phyloP scores from a whole-genome alignment of 2,329 filamentous ascomycete genomes.

The Fusarium ambrosium region DNA sequence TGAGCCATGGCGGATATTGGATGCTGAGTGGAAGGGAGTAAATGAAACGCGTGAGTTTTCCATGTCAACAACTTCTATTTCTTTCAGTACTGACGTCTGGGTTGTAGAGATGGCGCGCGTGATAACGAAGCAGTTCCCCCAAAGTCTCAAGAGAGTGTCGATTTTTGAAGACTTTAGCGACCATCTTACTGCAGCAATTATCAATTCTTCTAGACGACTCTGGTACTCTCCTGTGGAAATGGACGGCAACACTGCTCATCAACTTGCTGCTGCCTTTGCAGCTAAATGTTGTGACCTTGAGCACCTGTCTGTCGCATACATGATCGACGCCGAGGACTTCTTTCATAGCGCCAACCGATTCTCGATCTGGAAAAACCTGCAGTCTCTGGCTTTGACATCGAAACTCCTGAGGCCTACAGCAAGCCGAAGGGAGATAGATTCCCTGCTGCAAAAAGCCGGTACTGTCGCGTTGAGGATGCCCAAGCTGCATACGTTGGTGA shows the following conservation, averaged over 20 bases:
- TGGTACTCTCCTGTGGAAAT: not conserved
- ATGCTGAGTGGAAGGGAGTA: not conserved
- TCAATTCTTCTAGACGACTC: not conserved
- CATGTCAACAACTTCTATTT: not conserved
- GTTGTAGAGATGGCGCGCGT: not conserved
- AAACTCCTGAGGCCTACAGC: conserved; percentile 37
- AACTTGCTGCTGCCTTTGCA: conserved; percentile 41
- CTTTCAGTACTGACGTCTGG: not conserved
- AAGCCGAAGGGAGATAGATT: conserved; percentile 32
- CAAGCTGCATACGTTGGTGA: conserved; percentile 48
- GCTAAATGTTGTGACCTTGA: conserved; percentile 45
- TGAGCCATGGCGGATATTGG: conserved; percentile 51
- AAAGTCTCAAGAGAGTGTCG: conserved; percentile 42
- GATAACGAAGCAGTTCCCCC: conserved; percentile 34
- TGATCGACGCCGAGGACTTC: conserved; percentile 48
- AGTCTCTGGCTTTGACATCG: conserved; percentile 53
- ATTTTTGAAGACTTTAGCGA: conserved; percentile 48
- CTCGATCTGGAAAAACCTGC: conserved; percentile 42
- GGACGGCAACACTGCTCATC: conserved; percentile 4
- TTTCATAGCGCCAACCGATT: conserved; percentile 41
- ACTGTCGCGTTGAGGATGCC: conserved; percentile 47
- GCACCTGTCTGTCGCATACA: conserved; percentile 49
- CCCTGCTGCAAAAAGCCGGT: conserved; percentile 44
- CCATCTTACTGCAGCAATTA: not conserved
- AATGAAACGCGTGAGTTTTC: not conserved